Evolutionary conservation across 495 filamentous ascomycete genomes (phyloP).

Genomic region (Beverwykella pulmonaria): DNA sequence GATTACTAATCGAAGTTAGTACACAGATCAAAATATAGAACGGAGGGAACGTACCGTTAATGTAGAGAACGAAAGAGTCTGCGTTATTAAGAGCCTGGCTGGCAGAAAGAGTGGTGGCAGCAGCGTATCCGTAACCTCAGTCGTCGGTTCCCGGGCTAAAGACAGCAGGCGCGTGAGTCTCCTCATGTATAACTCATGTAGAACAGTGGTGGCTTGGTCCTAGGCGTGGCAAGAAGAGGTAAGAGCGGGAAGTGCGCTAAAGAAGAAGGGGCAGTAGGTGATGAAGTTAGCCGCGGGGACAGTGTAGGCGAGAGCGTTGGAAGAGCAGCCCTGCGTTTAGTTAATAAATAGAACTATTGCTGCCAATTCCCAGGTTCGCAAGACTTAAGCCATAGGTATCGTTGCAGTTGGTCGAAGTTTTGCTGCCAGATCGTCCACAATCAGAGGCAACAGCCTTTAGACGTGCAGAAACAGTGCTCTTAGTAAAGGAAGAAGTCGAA

Average conservation of each 20-base stretch:
- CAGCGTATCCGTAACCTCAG: slow-evolving; percentile 60
- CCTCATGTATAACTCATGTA: too few species aligned
- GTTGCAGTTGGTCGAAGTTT: slow-evolving; percentile 56
- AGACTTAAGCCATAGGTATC: slow-evolving; percentile 48
- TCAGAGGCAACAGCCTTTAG: slow-evolving; percentile 56
- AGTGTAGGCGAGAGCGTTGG: slow-evolving; percentile 61
- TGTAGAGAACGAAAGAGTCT: slow-evolving; percentile 64
- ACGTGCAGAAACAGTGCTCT: slow-evolving; percentile 56
- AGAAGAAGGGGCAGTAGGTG: slow-evolving; percentile 62
- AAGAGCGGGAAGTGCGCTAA: slow-evolving; percentile 52
- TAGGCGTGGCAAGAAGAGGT: slow-evolving; percentile 57
- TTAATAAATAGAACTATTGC: too few species aligned
- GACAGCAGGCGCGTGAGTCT: slow-evolving; percentile 62
- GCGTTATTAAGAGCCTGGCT: slow-evolving; percentile 60
- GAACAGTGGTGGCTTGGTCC: slow-evolving; percentile 61
- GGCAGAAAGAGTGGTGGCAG: slow-evolving; percentile 49
- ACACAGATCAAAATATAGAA: not conserved
- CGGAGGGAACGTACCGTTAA: slow-evolving; percentile 53
- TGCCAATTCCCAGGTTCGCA: too few species aligned
- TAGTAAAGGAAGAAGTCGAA: slow-evolving; percentile 50
- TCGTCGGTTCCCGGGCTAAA: slow-evolving; percentile 58
- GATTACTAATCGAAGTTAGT: slow-evolving; percentile 13
- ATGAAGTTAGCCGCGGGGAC: slow-evolving; percentile 57
- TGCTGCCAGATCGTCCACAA: slow-evolving; percentile 50
- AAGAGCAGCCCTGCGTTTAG: slow-evolving; percentile 48